These are phyloP conservation scores for Pseudogymnoascus pannorum DNA, from an alignment of 2,329 filamentous ascomycete species.

Conservation along the genomic window DNA sequence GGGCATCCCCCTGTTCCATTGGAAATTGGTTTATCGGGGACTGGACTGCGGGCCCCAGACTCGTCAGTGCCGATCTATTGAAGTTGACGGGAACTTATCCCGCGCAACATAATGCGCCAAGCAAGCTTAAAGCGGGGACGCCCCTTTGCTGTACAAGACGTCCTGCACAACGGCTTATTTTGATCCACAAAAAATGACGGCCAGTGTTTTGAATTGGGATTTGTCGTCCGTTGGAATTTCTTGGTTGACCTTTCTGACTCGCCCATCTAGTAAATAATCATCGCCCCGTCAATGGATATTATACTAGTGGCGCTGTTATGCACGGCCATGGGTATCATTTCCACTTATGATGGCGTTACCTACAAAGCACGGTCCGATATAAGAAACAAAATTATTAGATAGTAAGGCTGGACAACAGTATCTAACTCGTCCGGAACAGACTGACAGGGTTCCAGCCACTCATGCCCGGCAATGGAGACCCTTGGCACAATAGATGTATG, in stretches of 20 bases:
- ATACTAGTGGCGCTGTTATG: not conserved
- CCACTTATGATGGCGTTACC: not conserved
- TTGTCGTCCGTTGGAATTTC: not conserved
- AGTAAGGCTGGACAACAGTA: not conserved
- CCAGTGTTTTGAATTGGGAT: not conserved
- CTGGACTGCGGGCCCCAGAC: not conserved
- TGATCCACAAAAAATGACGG: conserved; percentile 5
- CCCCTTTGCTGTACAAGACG: not conserved
- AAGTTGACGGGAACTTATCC: not conserved
- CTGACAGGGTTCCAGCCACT: not conserved
- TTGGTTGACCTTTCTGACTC: not conserved
- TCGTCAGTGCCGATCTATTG: not conserved
- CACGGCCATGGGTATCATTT: not conserved
- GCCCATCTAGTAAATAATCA: not conserved
- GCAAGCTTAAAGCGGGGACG: not conserved
- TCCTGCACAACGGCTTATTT: not conserved
- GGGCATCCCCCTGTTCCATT: not conserved
- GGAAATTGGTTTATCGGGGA: not conserved
- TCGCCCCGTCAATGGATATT: not conserved
- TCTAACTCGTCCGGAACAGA: not conserved
- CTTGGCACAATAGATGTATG: not conserved
- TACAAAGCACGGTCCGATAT: not conserved
- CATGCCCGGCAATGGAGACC: not conserved
- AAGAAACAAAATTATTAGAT: not conserved
- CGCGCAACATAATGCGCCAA: not conserved